Evolutionary conservation across 768 basidiomycete genomes (phyloP), one percentile per base, ranked within the genome.

Genomic region (Tulasnella sp.): DNA sequence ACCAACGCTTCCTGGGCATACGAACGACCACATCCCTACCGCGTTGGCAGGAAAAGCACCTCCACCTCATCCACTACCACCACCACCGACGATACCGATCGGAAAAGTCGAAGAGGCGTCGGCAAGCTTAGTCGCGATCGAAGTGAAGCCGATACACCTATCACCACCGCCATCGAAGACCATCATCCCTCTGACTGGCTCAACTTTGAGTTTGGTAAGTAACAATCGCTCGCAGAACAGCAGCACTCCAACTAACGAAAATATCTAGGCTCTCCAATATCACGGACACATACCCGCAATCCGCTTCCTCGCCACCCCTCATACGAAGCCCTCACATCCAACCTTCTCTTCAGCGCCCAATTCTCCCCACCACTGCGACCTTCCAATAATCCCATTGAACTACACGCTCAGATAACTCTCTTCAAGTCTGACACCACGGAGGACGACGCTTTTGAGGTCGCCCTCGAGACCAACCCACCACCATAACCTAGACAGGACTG

Each of bases 291-390:
- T 39, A 76, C 76, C 19, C 73, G 76, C 31, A 76, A 76, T 71
- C 76, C 76, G 34, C 42, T 76, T 31, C 76, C 70, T 58, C 73
- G 76, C 0, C 76, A 76, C 73, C 69, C 76, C 14, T 76, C 76
- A 15, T 76, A 54, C 34, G 76, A 76, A 22, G 40, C 76, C 25
- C 74, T 71, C 40, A 68, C 74, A 37, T 34, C 52, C 58, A 75
- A 75, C 38, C 74, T 75, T 4, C 29, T 75, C 52, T 54, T 75
- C 71, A 45, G 42, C 42, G 42, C 42, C 22, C 49, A 49, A 22
- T 73, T 52, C 19, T 73, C 42, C 19, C 72, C 39, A 54, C 72
- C 38, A 22, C 15, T 34, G 2, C 72, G 42, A 36, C 74, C 49
- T 40, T 40, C 74, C 52, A 67, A 38, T 29, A 29, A 64, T n/a